Conservation (phyloP, 2,329 filamentous ascomycete species). For the Ceratocystiopsis sp. region DNA sequence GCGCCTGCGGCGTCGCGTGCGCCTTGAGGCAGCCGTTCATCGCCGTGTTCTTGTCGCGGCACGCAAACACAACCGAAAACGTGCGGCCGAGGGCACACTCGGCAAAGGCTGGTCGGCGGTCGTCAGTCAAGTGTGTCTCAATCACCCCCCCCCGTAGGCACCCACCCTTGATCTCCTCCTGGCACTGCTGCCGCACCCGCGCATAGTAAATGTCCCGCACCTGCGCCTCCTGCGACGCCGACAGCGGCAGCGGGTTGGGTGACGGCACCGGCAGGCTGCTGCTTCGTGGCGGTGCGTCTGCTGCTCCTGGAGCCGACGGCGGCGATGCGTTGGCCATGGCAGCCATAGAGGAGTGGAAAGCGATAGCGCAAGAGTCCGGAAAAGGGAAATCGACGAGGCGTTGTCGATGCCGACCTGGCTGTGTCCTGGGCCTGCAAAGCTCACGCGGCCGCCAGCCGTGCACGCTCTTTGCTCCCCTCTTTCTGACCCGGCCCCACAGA, state of each 20-base stretch:
- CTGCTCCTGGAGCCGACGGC: neutral
- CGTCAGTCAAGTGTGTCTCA: too few relatives aligned
- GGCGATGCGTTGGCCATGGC: neutral
- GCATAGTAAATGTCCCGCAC: conserved; percentile 69
- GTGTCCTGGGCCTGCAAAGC: too few relatives aligned
- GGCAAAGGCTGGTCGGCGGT: conserved; percentile 54
- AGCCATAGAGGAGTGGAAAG: neutral
- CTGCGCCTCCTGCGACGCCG: conserved; percentile 64
- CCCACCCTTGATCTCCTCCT: conserved; percentile 59
- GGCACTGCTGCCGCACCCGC: conserved; percentile 59
- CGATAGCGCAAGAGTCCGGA: too few relatives aligned
- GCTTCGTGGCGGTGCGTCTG: neutral
- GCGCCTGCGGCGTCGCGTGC: conserved; percentile 68
- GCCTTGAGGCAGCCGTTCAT: conserved; percentile 94
- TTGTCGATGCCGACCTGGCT: too few relatives aligned
- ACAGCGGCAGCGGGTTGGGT: conserved; percentile 68
- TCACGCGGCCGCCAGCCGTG: too few relatives aligned
- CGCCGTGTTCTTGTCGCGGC: conserved; percentile 56
- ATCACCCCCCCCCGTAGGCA: too few relatives aligned
- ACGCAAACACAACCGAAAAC: conserved; percentile 74
- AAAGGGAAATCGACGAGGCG: too few relatives aligned
- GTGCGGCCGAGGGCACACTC: conserved; percentile 76
- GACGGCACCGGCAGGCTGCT: conserved; percentile 32
- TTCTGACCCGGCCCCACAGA: too few relatives aligned
- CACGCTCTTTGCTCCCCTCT: too few relatives aligned